These are phyloP conservation scores for Neocatenulostroma microsporum DNA, from an alignment of 2,329 filamentous ascomycete genomes.

Conservation along the genomic window DNA sequence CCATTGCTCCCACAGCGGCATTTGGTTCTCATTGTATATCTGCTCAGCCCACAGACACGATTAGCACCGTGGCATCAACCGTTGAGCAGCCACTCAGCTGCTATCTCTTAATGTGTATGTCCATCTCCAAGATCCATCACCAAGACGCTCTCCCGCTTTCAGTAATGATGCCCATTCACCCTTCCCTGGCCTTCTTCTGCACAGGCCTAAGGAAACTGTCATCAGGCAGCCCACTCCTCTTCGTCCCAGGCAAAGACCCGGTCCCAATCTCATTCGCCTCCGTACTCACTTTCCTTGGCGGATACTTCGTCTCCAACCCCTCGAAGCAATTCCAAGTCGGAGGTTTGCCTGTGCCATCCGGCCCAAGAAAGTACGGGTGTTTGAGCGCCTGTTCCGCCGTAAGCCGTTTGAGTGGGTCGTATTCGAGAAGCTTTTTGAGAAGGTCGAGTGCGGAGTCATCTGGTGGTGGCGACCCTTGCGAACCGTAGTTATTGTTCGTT, in stretches of 20 bases:
- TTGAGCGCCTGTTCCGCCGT: slow-evolving; percentile 83
- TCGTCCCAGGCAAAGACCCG: slow-evolving; percentile 80
- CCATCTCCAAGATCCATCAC: no score
- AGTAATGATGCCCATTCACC: no score
- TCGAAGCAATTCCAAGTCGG: slow-evolving; percentile 84
- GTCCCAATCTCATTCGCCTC: slow-evolving; percentile 96
- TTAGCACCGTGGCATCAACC: no score
- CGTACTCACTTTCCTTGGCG: slow-evolving; percentile 78
- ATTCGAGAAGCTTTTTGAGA: slow-evolving; percentile 75
- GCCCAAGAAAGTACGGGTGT: slow-evolving; percentile 70
- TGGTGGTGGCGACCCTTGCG: slow-evolving; percentile 31
- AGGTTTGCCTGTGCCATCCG: slow-evolving; percentile 20
- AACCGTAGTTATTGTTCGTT: slow-evolving; percentile 40
- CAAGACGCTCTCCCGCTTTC: no score
- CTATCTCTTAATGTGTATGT: no score
- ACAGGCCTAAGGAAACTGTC: slow-evolving; percentile 58
- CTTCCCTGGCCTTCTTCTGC: slow-evolving; percentile 48
- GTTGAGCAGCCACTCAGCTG: no score
- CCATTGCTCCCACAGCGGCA: no score
- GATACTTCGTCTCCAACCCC: slow-evolving; percentile 80
- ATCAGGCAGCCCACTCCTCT: slow-evolving; percentile 77
- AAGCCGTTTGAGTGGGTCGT: slow-evolving; percentile 81
- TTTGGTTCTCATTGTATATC: no score
- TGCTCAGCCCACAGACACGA: no score
- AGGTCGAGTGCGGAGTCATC: slow-evolving; percentile 67